Conservation (phyloP, 345 rosid species). For the Moricandia moricandioides region DNA sequence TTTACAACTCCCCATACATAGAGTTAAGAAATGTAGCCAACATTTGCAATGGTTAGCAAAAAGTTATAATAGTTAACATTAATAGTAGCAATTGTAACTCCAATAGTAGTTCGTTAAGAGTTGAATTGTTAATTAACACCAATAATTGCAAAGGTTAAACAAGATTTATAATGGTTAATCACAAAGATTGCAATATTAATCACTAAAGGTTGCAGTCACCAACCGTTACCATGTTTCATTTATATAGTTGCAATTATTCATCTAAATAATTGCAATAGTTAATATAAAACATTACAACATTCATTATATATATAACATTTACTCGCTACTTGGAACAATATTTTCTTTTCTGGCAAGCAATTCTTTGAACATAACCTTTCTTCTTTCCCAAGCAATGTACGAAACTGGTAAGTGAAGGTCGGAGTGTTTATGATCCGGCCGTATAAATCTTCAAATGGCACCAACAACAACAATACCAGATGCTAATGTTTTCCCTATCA, state of each 20-base stretch:
- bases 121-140: too few relatives aligned
- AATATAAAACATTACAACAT: background rate
- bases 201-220: background rate
- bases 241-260: background rate
- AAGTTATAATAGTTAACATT: too few relatives aligned
- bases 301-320: too few relatives aligned
- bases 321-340: background rate
- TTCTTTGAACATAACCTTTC: background rate
- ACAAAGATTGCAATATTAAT: background rate
- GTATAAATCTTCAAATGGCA: background rate
- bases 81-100: too few relatives aligned
- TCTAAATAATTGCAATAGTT: background rate
- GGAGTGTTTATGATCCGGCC: too few relatives aligned
- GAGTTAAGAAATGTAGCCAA: too few relatives aligned
- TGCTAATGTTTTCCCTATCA: background rate
- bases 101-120: too few relatives aligned
- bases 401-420: too few relatives aligned
- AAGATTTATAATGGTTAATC: too few relatives aligned
- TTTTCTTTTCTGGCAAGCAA: background rate
- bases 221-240: too few relatives aligned
- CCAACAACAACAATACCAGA: constrained; percentile 10
- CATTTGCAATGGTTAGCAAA: too few relatives aligned
- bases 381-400: background rate
- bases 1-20: background rate
- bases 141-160: background rate